Base-by-base conservation (phyloP, 352 stramenopile genomes). In the Phytophthora syringae region DNA sequence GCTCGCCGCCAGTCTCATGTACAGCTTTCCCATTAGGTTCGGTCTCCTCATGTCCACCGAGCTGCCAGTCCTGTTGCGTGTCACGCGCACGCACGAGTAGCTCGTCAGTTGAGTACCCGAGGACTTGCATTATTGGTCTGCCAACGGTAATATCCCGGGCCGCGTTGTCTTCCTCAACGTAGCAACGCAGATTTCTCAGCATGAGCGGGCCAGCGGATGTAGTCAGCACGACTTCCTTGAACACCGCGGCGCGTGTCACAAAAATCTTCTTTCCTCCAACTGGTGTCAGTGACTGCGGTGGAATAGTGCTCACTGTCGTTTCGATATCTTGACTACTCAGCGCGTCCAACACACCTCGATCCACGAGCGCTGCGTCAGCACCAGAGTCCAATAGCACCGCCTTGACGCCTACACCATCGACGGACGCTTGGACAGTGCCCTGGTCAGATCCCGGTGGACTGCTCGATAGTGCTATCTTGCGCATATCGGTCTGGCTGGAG, bases 21-120 rank as follows among this genome's bases (percentile, higher is more conserved):
- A 34, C 27, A 60, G 30, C 7, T 15, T 1, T 11, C 34, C 44
- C 11, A 47, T 16, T 28, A 52, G 45, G n/a, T 0, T 43, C 20
- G 27, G 9, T 32, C 9, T 32, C 27, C 5, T 32, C 27, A 32
- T 32, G 27, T 32, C 27, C 27, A 9, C 9, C 27, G 10, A 60
- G 27, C n/a, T 67, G 21, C 59, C 59, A 60, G 25, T 60, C 50
- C 3, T 32, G 16, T 7, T 37, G 28, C 5, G 30, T 43, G 12
- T 50, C 30, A 1, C 50, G 20, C 7, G 50, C 40, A 3, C 16
- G 10, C 10, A 44, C 49, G 4, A 67, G 32, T 22, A 67, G 22
- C 20, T 50, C 21, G 12, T 55, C 59, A 11, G 49, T 60, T 16
- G 21, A 52, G 30, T 63, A 63, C 1, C 34, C 55, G 5, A 55